Evolutionary conservation across 2,329 filamentous ascomycete species (phyloP), one percentile per base, ranked within the genome.

Genomic region (Arthrobotrys pseudoclavata): DNA sequence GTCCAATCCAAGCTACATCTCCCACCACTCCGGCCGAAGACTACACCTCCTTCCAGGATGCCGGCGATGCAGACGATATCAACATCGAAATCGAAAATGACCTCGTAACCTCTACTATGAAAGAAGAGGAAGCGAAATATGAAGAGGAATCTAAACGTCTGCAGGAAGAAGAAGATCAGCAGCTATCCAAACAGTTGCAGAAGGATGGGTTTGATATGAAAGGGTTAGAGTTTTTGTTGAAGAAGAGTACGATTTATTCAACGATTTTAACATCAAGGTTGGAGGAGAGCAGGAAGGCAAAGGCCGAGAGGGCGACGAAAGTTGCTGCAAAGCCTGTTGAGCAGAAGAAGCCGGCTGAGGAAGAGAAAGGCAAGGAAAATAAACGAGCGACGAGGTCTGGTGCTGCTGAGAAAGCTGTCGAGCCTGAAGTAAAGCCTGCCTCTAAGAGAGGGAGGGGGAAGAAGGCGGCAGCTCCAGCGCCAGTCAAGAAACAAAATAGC

Each of bases 221-320:
- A 40, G 75, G 80, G 29, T 79, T 82, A 42, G 77, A 81, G 31
- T 81, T 80, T 47, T 61, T 82, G 52, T 79, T 82, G 22, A 80
- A 81, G 57, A 80, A 81, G 57, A 80, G 78, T 48, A 80, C 79
- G 9, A 76, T 82, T 22, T 81, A 81, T 64, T 79, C 81, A 20
- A 79, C 76, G 10, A 80, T 82, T 48, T 72, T 82, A 64, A 84
- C 83, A 0, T 82, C 83, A 7, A 85, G 83, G 18, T 57, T 77
- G 53, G 74, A 81, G 79, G 5, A 78, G 80, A 22, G 75, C 70
- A 79, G 61, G 10, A 79, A 69, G 68, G 76, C 50, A 63, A 80
- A 78, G 63, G 76, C 71, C 20, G 31, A 69, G 31, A 81, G 80
- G 72, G 74, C 48, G 4, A 53, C 40, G 0, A 76, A 57, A 34